Conservation (phyloP, 176 grass and related monocot species). For the Raddia guianensis region DNA sequence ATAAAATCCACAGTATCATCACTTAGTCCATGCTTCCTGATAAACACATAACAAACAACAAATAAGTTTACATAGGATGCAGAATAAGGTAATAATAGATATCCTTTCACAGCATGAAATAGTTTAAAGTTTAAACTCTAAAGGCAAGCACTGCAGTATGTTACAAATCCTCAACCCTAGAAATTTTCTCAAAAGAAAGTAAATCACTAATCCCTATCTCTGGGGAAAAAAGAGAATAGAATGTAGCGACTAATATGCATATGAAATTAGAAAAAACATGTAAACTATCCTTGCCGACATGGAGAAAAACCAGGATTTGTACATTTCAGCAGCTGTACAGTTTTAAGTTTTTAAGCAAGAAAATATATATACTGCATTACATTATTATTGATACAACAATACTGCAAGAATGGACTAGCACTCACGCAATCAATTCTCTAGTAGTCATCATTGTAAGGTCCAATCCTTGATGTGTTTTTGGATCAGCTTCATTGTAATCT, state of each 20-base stretch:
- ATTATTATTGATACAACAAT: neutral
- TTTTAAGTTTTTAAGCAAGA: neutral
- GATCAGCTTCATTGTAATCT: conserved; percentile 83
- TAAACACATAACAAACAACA: conserved; percentile 18
- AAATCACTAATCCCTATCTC: conserved; percentile 3
- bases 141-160: neutral
- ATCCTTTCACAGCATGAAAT: conserved; percentile 5
- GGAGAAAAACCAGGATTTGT: conserved; percentile 8
- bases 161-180: conserved; percentile 13
- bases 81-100: conserved; percentile 31
- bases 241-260: neutral
- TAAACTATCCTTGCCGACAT: neutral
- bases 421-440: conserved; percentile 78
- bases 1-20: conserved; percentile 92
- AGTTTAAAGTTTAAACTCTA: neutral
- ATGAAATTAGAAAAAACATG: conserved; percentile 25
- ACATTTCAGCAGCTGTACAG: conserved; percentile 30
- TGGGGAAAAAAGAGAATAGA: conserved; percentile 15
- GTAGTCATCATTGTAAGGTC: conserved; percentile 84
- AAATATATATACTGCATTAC: neutral
- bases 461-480: conserved; percentile 79
- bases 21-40: conserved; percentile 81
- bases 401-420: neutral
- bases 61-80: conserved; percentile 20
- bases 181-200: neutral